Base-by-base conservation (phyloP, 163 green algal species). In the Coccomyxa subellipsoidea region DNA sequence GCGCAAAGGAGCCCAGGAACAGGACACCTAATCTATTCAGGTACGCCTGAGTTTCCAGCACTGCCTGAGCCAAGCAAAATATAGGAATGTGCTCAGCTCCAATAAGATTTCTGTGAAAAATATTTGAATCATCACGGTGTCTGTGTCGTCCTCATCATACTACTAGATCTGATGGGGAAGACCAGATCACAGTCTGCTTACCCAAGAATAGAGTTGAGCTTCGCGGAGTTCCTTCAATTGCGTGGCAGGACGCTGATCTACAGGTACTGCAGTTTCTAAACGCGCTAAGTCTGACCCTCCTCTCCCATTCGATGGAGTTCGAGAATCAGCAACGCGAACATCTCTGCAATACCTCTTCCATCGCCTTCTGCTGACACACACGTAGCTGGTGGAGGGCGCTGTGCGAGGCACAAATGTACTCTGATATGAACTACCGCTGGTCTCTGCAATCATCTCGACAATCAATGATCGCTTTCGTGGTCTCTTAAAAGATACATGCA, bases 201-300 rank as follows among this genome's bases (percentile, higher is more conserved):
- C 93, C 94, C 94, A 98, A 5, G 83, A 90, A 73, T 94, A 96
- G 54, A 98, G 76, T 39, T 82, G 79, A 12, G 84, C 88, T 18
- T 93, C 69, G 80, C 95, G 94, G 29, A 98, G 87, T 70, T 92
- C 80, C 47, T 84, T 79, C 8, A 97, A 85, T 87, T 98, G 92
- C 78, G 97, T 98, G 0, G 95, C 90, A 15, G 94, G 94, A 9
- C 94, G 88, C 84, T 98, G 94, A 40, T 96, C 91, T 5, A 66
- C 75, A 8, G 94, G 94, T 0, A 98, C 93, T 25, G 92, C 89
- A 21, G 90, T 76, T 84, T 98, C 93, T 3, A 97, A 80, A 18
- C 77, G 69, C 66, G 66, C 66, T 1, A 73, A 23, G 32, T 73
- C 66, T 73, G 66, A 73, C 31, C 47, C 47, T 18, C 47, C 47